Conservation (phyloP, 441 rosid species). For the Bruguiera hainesii region DNA sequence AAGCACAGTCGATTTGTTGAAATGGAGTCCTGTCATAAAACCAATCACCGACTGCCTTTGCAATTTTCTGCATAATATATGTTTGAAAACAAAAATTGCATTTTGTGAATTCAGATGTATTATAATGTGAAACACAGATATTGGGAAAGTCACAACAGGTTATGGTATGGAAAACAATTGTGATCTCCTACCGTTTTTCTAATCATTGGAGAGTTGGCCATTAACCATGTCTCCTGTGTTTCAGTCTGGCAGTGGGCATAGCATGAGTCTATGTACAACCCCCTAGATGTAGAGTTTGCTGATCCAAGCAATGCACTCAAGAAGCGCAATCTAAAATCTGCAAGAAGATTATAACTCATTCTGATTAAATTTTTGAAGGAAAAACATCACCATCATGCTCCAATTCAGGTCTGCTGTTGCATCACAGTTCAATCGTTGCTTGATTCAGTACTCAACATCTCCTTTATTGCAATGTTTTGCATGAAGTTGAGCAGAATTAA, state of each 20-base stretch:
- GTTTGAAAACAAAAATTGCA: neutral
- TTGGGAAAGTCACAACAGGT: neutral
- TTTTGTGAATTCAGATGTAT: neutral
- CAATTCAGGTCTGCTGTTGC: too few relatives aligned
- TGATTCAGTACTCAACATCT: neutral
- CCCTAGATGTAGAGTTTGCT: slow-evolving; percentile 57
- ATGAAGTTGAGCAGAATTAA: neutral
- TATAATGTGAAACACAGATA: neutral
- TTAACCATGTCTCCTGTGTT: slow-evolving; percentile 66
- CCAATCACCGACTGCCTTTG: slow-evolving; percentile 94
- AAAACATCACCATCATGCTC: too few relatives aligned
- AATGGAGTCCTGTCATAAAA: slow-evolving; percentile 57
- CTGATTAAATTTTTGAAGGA: too few relatives aligned
- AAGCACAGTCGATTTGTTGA: slow-evolving; percentile 80
- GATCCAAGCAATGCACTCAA: slow-evolving; percentile 47
- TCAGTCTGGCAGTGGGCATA: slow-evolving; percentile 89
- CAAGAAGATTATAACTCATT: neutral
- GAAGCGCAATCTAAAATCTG: slow-evolving; percentile 74
- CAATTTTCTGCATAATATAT: slow-evolving; percentile 57
- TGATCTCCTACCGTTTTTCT: slow-evolving; percentile 42
- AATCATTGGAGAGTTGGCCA: slow-evolving; percentile 59
- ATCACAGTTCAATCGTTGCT: too few relatives aligned
- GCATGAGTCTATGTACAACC: slow-evolving; percentile 83
- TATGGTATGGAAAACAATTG: neutral
- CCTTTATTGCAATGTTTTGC: neutral